These are phyloP conservation scores for Wickerhamiella alocasiicola DNA, from an alignment of 805 yeast species.

Conservation along the genomic window DNA sequence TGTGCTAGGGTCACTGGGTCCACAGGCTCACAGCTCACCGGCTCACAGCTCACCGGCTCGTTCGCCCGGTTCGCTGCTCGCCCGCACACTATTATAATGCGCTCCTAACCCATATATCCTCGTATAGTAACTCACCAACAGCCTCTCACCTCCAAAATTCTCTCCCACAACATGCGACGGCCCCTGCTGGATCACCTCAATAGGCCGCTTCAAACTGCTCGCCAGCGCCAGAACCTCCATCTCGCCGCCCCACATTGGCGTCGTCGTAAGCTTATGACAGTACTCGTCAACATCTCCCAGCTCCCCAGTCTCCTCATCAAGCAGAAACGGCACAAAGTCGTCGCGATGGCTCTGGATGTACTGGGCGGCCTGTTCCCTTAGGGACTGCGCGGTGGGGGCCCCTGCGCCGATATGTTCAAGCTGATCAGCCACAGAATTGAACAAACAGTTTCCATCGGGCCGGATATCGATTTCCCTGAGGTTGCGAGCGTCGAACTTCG, in stretches of 20 bases:
- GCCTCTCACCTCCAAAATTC: slow-evolving; percentile 37
- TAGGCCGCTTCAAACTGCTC: slow-evolving; percentile 54
- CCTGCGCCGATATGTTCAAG: slow-evolving; percentile 39
- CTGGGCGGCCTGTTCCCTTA: slow-evolving; percentile 53
- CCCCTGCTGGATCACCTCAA: slow-evolving; percentile 70
- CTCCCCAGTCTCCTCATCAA: slow-evolving; percentile 62
- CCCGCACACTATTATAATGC: slow-evolving; percentile 86
- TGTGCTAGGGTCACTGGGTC: no score
- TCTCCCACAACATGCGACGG: slow-evolving; percentile 54
- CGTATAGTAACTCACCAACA: slow-evolving; percentile 69
- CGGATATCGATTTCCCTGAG: slow-evolving; percentile 54
- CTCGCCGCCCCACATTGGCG: slow-evolving; percentile 95
- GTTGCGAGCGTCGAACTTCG: slow-evolving; percentile 37
- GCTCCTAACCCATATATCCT: slow-evolving; percentile 86
- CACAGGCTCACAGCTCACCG: no score
- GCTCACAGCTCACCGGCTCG: no score
- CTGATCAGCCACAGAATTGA: slow-evolving; percentile 77
- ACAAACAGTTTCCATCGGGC: slow-evolving; percentile 93
- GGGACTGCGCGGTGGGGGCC: slow-evolving; percentile 33
- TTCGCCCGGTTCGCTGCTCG: no score
- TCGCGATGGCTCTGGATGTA: slow-evolving; percentile 54
- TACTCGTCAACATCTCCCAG: slow-evolving; percentile 57
- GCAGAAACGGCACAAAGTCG: slow-evolving; percentile 67
- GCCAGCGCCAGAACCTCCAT: slow-evolving; percentile 78
- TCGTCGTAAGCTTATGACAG: slow-evolving; percentile 50